These are phyloP conservation scores for Naegleria lovaniensis DNA, from an alignment of 208 protist genomes.

Conservation along the genomic window DNA sequence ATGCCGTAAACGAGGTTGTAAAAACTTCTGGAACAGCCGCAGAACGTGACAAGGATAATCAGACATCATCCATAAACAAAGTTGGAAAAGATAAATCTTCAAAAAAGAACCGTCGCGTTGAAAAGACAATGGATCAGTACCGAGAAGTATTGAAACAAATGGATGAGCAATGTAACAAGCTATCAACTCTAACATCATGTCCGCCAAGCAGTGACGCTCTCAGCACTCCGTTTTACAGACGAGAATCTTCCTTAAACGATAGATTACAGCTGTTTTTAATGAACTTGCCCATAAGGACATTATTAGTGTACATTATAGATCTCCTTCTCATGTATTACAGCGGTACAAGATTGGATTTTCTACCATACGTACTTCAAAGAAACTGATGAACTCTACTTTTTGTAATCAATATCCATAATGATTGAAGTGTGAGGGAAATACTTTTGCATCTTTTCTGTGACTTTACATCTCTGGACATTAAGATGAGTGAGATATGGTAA, in stretches of 20 bases:
- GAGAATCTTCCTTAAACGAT: neutral
- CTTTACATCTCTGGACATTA: neutral
- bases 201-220: neutral
- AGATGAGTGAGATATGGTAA: neutral
- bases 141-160: neutral
- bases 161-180: neutral
- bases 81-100: neutral
- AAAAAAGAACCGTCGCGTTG: neutral
- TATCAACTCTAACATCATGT: neutral
- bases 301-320: neutral
- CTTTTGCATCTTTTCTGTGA: neutral
- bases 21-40: neutral
- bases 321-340: neutral
- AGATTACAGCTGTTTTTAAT: neutral
- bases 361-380: neutral
- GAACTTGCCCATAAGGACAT: neutral
- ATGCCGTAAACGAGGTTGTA: neutral
- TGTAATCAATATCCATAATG: neutral
- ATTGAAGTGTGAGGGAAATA: neutral
- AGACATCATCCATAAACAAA: neutral
- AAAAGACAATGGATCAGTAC: neutral
- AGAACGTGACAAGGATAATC: neutral
- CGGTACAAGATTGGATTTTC: neutral
- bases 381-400: no score
- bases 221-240: neutral